Conservation (phyloP, 169 alveolate species). For the Eimeria nieschulzi region DNA sequence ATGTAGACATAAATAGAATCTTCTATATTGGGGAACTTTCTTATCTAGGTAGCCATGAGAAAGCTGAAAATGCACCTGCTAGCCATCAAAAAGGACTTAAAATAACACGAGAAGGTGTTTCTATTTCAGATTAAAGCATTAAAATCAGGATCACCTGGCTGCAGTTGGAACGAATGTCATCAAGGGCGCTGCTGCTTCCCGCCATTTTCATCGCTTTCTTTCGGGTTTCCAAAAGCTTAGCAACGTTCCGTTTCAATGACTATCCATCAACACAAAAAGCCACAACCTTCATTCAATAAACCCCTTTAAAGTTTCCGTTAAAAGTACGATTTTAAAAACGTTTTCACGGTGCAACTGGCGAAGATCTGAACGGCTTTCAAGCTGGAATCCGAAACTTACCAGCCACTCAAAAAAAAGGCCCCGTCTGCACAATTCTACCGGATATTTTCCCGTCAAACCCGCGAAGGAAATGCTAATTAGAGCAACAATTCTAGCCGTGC, state of each 20-base stretch:
- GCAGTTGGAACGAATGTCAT: constrained; percentile 17
- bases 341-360: no score
- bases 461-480: neutral
- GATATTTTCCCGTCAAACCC: constrained; percentile 29
- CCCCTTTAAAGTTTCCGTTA: neutral
- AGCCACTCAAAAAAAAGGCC: constrained; percentile 60
- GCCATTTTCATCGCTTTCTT: constrained; percentile 11
- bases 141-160: neutral
- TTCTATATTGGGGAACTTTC: no score
- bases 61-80: no score
- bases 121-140: no score
- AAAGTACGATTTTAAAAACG: no score
- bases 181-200: constrained; percentile 29
- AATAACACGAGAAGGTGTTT: no score
- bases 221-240: neutral
- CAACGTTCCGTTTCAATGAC: constrained; percentile 3
- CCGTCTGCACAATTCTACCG: constrained; percentile 32
- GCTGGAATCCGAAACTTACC: constrained; percentile 1
- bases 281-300: neutral
- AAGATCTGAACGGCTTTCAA: no score
- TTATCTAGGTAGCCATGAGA: no score
- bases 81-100: no score
- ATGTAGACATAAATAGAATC: no score
- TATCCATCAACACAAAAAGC: neutral
- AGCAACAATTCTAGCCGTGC: neutral